Base-by-base conservation (phyloP, 352 stramenopile species). In the Globisporangium perplexum region DNA sequence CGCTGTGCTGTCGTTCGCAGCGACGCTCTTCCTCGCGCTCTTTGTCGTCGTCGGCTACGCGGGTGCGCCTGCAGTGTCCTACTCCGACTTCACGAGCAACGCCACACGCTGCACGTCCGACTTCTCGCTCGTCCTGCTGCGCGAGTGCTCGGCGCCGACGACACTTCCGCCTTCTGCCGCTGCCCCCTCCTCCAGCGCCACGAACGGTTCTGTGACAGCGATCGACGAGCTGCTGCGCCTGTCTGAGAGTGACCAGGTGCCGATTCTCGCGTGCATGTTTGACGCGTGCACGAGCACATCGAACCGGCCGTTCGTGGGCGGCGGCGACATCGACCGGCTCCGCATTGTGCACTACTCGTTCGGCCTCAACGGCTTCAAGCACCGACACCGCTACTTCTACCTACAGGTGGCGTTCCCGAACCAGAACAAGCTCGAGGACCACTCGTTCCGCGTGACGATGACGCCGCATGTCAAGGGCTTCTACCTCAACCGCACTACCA, bases 321-420 rank as follows among this genome's bases (percentile, higher is more conserved):
- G 50, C 28, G 60, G 23, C 6, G 28, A 63, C n/a, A 51, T 60
- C 7, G 47, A 71, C 42, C 50, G 66, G 20, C 59, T 83, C 22
- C 63, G 66, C 7, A 63, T 80, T 1, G 71, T 64, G 7, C 72
- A 82, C 44, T 86, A 83, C 49, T 69, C 72, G 39, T 86, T 86
- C 46, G 68, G 59, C 6, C 55, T 86, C n/a, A 72, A 83, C 31
- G 69, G 66, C 1, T 65, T 86, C 39, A 63, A 63, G 20, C 70
- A 79, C 35, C 64, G 50, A n/a, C 82, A 78, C 33, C 72, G 72
- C 22, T 86, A 86, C 61, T 86, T 86, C 45, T 86, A 86, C 55
- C 51, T 86, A 12, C 60, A 75, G 22, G 69, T 74, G 14, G 41
- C 66, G 10, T 82, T 86, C 44, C 70, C 70, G 15, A 86, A 83